Base-by-base conservation (phyloP, 2,329 filamentous ascomycete genomes). In the Colletotrichum sp. region DNA sequence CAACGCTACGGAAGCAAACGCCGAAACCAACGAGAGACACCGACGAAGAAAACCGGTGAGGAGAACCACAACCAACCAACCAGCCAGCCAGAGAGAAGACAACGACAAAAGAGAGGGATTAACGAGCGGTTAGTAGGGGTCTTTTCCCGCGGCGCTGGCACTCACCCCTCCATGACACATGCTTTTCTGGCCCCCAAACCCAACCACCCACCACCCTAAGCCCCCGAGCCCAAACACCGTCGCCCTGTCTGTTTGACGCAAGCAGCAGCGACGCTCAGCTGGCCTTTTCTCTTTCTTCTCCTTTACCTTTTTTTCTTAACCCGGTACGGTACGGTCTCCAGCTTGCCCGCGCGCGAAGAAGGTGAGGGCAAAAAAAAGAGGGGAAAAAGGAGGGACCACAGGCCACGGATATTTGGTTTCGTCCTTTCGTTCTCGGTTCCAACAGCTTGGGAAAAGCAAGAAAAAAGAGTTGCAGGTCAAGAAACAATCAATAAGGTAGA, bases 151-250 rank as follows among this genome's bases (percentile, higher is more conserved):
- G 65, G 26, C 34, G 21, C 21, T 12, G 21, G 64, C 39, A 57
- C 67, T 36, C 67, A 30, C 26, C 67, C 44, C 59, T 60, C 52
- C 67, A 36, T 69, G 67, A 32, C 65, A 65, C 69, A 49, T 72
- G 44, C 26, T 34, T 52, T 63, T 70, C 57, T 44, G 66, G 66
- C 57, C 66, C 66, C 71, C 44, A 74, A 71, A 71, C 39, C 60
- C 49, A 59, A 64, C 62, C 21, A 32, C 39, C 68, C 59, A 44
- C 28, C 55, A 63, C 59, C 28, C 67, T 26, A 59, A 59, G 49
- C 44, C 21, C 57, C 57, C 52, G n/a, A 21, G 21, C n/a, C 60
- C n/a, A 26, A 28, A 36, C 60, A n/a, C 60, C 28, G 18, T 64
- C 32, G 44, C 44, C 44, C 44, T 52, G 44, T 39, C 60, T 34